Percentiles rank a stretch among this genome's conserved stretches.
phyloP scores from a whole-genome alignment of 1,139 yeast species.

The Kazachstania sp. region DNA sequence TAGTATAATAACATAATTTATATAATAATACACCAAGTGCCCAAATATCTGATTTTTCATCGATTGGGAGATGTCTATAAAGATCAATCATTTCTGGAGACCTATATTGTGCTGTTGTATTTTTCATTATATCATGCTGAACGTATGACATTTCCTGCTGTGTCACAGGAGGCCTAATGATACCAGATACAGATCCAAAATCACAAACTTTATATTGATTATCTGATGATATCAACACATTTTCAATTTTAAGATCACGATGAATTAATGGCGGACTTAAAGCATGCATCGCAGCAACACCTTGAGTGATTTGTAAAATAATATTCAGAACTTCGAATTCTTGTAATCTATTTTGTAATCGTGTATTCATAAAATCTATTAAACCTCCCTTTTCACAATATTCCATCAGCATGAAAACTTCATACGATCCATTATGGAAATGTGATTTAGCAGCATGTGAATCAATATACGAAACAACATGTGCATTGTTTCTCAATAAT shows the following conservation, averaged over 20 bases:
- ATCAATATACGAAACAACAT: conserved; percentile 62
- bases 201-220: conserved; percentile 61
- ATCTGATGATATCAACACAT: conserved; percentile 54
- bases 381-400: conserved; percentile 64
- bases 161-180: conserved; percentile 55
- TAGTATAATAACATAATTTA: conserved; percentile 69
- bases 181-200: conserved; percentile 63
- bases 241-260: conserved; percentile 72
- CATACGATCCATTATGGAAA: conserved; percentile 43
- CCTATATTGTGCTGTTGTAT: conserved; percentile 77
- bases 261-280: conserved; percentile 50
- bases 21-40: conserved; percentile 73
- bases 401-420: conserved; percentile 72
- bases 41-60: conserved; percentile 77
- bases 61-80: conserved; percentile 56
- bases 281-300: conserved; percentile 66
- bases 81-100: conserved; percentile 79
- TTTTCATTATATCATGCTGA: conserved; percentile 60
- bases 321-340: conserved; percentile 58
- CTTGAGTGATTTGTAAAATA: conserved; percentile 58
- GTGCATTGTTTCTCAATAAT: conserved; percentile 44
- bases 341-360: conserved; percentile 53
- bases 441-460: conserved; percentile 66
- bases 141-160: conserved; percentile 52
- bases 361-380: conserved; percentile 65